Percentiles rank a stretch among this genome's conserved stretches.
phyloP scores from a whole-genome alignment of 345 rosid genomes.

The Citrus medica region DNA sequence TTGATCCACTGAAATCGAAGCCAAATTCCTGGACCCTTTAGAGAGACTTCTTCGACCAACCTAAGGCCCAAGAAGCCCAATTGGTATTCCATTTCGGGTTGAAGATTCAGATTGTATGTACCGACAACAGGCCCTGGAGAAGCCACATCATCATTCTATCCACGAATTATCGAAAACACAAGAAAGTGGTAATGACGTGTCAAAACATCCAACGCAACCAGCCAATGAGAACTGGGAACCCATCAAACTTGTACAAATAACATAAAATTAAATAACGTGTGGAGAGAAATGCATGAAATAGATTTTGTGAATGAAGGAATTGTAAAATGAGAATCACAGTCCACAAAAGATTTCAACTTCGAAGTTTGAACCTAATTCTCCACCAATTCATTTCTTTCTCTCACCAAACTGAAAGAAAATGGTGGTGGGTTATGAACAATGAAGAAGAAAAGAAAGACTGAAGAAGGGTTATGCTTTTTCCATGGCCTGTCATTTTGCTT shows the following conservation, averaged over 20 bases:
- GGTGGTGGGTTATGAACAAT: slow-evolving; percentile 40
- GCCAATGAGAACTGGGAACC: slow-evolving; percentile 22
- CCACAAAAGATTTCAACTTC: slow-evolving; percentile 20
- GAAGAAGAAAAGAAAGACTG: slow-evolving; percentile 40
- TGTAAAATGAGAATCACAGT: slow-evolving; percentile 9
- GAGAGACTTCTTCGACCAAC: neutral
- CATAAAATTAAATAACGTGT: slow-evolving; percentile 16
- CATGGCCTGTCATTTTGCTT: slow-evolving; percentile 75
- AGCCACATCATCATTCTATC: slow-evolving; percentile 36
- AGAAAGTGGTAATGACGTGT: slow-evolving; percentile 14
- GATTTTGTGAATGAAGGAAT: slow-evolving; percentile 22
- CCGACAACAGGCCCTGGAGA: neutral
- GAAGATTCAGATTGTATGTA: neutral
- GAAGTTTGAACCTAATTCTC: slow-evolving; percentile 24
- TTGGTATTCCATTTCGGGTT: neutral
- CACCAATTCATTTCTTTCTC: slow-evolving; percentile 20
- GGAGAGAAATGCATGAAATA: slow-evolving; percentile 28
- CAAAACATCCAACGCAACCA: neutral
- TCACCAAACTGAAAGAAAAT: slow-evolving; percentile 23
- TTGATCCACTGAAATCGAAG: neutral
- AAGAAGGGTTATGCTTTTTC: slow-evolving; percentile 37
- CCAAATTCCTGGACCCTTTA: neutral
- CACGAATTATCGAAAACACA: slow-evolving; percentile 8
- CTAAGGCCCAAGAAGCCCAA: neutral
- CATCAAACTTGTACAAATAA: neutral